phyloP scores from a whole-genome alignment of 371 early-diverging fungal genomes.

The Rhizopus sp. region DNA sequence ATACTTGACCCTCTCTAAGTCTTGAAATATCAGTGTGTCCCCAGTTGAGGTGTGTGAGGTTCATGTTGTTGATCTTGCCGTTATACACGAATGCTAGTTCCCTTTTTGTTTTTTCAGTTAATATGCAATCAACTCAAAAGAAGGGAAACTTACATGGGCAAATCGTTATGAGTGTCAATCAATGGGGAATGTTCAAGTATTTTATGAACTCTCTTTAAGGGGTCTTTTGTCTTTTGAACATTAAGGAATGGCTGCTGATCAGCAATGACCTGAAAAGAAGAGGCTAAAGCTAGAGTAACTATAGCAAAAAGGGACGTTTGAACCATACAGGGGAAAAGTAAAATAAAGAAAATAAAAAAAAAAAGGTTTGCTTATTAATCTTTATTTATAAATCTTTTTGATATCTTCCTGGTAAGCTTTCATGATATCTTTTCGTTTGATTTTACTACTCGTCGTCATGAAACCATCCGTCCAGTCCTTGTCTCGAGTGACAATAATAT shows the following conservation, averaged over 20 bases:
- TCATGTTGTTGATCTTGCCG: constrained; percentile 45
- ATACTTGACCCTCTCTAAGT: constrained; percentile 49
- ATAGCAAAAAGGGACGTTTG: constrained; percentile 13
- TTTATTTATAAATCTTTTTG: constrained; percentile 44
- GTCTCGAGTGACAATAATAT: constrained; percentile 46
- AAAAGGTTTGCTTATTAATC: neutral
- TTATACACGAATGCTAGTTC: constrained; percentile 29
- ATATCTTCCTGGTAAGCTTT: constrained; percentile 54
- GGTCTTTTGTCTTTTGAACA: constrained; percentile 6
- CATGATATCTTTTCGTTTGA: constrained; percentile 57
- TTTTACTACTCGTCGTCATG: constrained; percentile 60
- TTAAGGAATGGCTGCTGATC: constrained; percentile 2
- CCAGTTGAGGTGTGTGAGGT: constrained; percentile 35
- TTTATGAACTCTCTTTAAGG: constrained; percentile 29
- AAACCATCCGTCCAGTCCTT: constrained; percentile 55
- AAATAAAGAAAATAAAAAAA: constrained; percentile 11
- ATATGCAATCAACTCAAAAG: neutral
- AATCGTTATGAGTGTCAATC: constrained; percentile 52
- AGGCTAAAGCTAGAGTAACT: constrained; percentile 5
- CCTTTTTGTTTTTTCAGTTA: neutral
- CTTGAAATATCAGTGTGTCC: constrained; percentile 50
- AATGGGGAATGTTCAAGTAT: constrained; percentile 33
- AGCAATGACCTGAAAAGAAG: constrained; percentile 8
- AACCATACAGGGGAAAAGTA: constrained; percentile 14
- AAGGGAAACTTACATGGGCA: constrained; percentile 34